Evolutionary conservation across 2,329 filamentous ascomycete genomes (phyloP).

Genomic region (Pseudogymnoascus sp.): DNA sequence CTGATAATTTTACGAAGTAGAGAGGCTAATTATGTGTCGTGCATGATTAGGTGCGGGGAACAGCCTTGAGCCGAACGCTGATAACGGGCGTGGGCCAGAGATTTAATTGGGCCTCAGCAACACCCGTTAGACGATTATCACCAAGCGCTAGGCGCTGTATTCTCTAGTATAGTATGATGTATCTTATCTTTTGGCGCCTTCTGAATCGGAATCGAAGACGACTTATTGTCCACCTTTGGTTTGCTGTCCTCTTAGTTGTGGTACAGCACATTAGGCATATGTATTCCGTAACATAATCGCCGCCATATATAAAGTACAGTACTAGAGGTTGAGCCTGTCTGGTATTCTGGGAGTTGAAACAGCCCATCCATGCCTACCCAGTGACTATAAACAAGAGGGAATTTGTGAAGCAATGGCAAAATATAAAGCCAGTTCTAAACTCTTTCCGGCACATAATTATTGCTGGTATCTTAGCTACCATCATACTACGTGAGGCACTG

Average conservation of each 20-base stretch:
- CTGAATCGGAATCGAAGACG: neutral
- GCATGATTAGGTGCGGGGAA: slow-evolving; percentile 2
- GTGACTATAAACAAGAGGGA: neutral
- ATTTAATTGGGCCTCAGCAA: neutral
- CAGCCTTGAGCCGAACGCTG: neutral
- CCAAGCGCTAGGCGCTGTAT: neutral
- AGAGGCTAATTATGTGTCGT: slow-evolving; percentile 1
- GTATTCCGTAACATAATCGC: neutral
- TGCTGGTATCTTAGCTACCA: neutral
- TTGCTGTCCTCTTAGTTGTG: neutral
- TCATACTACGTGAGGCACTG: neutral
- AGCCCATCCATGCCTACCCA: neutral
- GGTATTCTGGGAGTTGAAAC: neutral
- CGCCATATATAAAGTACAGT: neutral
- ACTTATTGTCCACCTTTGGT: neutral
- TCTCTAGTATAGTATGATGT: neutral
- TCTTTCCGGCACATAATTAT: neutral
- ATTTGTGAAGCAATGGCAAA: neutral
- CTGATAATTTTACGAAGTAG: slow-evolving; percentile 8
- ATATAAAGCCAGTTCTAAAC: neutral
- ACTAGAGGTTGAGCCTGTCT: neutral
- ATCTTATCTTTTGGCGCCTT: neutral
- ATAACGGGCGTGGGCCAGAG: neutral
- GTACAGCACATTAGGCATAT: neutral
- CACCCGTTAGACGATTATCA: slow-evolving; percentile 1